A percentile compares a stretch with the other conserved stretches of the same genome.
Evolutionary conservation across 2,329 filamentous ascomycete genomes (phyloP).

Genomic region (Cladophialophora carrionii): DNA sequence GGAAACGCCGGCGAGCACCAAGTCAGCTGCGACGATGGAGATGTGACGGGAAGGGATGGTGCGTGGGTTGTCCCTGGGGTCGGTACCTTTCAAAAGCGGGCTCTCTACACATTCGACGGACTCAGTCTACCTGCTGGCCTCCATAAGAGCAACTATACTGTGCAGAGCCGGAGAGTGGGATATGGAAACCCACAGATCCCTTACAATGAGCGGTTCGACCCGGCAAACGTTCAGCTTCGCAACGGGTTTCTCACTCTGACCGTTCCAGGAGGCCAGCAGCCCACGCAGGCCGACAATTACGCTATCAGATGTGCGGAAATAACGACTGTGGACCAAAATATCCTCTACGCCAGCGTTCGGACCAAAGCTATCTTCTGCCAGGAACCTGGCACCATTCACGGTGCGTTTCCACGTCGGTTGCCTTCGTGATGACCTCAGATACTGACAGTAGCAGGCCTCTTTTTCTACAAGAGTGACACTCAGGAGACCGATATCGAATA

Average conservation of each 20-base stretch:
- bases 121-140: constrained; percentile 33
- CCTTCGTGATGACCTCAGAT: neutral
- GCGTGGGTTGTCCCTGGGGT: constrained; percentile 32
- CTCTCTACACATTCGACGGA: constrained; percentile 31
- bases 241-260: constrained; percentile 31
- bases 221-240: constrained; percentile 31
- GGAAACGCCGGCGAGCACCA: neutral
- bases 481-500: constrained; percentile 38
- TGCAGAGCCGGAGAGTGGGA: constrained; percentile 12
- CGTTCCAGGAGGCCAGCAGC: constrained; percentile 33
- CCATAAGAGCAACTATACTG: constrained; percentile 29
- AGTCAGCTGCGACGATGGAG: neutral
- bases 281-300: constrained; percentile 15
- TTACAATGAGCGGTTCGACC: constrained; percentile 30
- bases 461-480: constrained; percentile 36
- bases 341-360: constrained; percentile 37
- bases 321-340: constrained; percentile 29
- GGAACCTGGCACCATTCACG: constrained; percentile 36
- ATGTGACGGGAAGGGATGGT: constrained; percentile 18
- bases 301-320: constrained; percentile 34
- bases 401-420: constrained; percentile 19
- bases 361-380: constrained; percentile 35
- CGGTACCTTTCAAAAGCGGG: constrained; percentile 31
- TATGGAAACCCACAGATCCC: constrained; percentile 13
- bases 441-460: constrained; percentile 26